phyloP scores from a whole-genome alignment of 2,329 filamentous ascomycete genomes.

The Verticillium nubilum region DNA sequence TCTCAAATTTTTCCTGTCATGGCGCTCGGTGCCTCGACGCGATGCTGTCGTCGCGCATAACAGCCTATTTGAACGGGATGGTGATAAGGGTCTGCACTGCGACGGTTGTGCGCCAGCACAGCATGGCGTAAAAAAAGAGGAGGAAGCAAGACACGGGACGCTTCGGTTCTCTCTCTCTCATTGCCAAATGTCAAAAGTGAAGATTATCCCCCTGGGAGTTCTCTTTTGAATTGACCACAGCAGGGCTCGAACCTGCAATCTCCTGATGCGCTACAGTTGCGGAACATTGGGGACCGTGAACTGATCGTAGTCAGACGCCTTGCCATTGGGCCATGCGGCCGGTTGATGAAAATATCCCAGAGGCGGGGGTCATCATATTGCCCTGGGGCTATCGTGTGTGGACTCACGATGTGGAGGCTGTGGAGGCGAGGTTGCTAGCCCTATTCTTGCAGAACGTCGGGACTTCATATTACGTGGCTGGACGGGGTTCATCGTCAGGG shows the following conservation, averaged over 20 bases:
- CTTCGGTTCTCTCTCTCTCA: neutral
- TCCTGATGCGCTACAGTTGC: neutral
- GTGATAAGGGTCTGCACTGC: too few species aligned
- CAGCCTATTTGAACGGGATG: too few species aligned
- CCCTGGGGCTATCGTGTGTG: neutral
- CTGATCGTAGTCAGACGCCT: conserved; percentile 36
- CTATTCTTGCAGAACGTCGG: neutral
- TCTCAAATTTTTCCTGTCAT: neutral
- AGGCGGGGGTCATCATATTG: neutral
- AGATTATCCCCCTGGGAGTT: neutral
- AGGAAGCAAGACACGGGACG: too few species aligned
- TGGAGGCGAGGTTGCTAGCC: neutral
- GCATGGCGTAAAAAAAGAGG: too few species aligned
- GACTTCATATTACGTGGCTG: too few species aligned
- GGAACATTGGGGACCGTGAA: neutral
- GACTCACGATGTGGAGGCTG: neutral
- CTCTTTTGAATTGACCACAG: neutral
- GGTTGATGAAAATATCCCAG: neutral
- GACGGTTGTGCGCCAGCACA: too few species aligned
- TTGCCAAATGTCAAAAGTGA: neutral
- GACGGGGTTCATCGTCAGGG: too few species aligned
- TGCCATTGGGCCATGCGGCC: conserved; percentile 29
- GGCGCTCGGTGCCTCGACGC: neutral
- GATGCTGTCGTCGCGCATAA: too few species aligned
- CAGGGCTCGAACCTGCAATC: neutral